phyloP scores from a whole-genome alignment of 176 grass and related monocot species.

The Triticum urartu region DNA sequence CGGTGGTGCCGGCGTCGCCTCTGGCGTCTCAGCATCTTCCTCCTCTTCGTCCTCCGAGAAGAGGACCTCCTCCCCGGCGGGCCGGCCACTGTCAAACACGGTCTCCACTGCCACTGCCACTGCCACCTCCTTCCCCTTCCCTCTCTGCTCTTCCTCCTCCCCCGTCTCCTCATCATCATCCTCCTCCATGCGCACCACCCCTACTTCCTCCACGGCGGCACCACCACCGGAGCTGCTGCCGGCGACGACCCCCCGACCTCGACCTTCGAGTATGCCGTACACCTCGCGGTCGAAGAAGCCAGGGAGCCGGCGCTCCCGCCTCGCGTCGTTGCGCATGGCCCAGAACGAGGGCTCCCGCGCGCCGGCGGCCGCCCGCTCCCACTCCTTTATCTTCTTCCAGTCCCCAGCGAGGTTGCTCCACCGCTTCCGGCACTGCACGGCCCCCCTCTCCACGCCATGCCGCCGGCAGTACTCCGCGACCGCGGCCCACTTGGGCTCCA shows the following conservation, averaged over 20 bases:
- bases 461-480: conserved; percentile 81
- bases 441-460: conserved; percentile 73
- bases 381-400: conserved; percentile 99
- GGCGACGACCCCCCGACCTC: conserved; percentile 4
- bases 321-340: conserved; percentile 90
- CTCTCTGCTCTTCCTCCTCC: conserved; percentile 14
- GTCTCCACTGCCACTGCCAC: conserved; percentile 8
- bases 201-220: conserved; percentile 40
- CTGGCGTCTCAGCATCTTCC: conserved; percentile 27
- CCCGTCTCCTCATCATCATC: conserved; percentile 3
- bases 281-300: conserved; percentile 97
- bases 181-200: conserved; percentile 1
- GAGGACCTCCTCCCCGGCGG: conserved; percentile 43
- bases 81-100: conserved; percentile 51
- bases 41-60: conserved; percentile 52
- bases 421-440: conserved; percentile 94
- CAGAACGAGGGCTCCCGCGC: conserved; percentile 72
- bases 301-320: conserved; percentile 73
- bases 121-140: too few relatives aligned
- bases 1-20: not conserved
- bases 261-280: conserved; percentile 80
- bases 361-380: conserved; percentile 53
- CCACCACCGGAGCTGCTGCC: conserved; percentile 24
- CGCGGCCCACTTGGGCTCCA: conserved; percentile 91
- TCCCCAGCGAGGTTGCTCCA: conserved; percentile 99